A percentile compares a stretch with the other conserved stretches of the same genome.
These are phyloP conservation scores for Neckera pumila DNA, from an alignment of 225 moss, liverwort and hornwort species.

Conservation along the genomic window DNA sequence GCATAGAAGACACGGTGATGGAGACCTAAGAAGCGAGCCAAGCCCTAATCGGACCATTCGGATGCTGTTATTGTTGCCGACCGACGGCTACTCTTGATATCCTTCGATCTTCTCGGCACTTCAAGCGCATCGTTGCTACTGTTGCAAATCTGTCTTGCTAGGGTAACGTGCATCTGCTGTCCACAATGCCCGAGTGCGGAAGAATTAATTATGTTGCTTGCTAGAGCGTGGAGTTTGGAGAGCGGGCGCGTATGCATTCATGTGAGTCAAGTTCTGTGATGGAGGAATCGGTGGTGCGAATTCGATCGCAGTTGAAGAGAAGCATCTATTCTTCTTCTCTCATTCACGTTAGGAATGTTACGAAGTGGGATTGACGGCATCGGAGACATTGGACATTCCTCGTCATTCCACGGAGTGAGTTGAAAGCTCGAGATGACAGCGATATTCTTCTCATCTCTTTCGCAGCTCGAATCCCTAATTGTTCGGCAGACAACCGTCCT, in stretches of 20 bases:
- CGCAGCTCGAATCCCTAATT: not conserved
- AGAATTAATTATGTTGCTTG: not conserved
- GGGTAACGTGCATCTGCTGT: not conserved
- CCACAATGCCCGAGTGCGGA: not conserved
- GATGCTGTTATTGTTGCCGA: not conserved
- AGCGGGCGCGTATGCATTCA: not conserved
- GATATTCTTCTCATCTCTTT: not conserved
- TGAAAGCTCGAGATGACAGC: not conserved
- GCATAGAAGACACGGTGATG: not conserved
- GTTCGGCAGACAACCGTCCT: not conserved
- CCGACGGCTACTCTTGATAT: not conserved
- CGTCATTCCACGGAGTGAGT: not conserved
- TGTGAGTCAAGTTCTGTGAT: not conserved
- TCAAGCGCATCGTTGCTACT: not conserved
- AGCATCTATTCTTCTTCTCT: not conserved
- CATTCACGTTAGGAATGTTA: not conserved
- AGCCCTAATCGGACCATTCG: not conserved
- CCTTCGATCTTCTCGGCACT: not conserved
- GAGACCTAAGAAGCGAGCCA: not conserved
- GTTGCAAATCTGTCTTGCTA: not conserved
- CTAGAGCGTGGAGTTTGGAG: not conserved
- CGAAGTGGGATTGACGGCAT: not conserved
- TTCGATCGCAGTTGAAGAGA: not conserved
- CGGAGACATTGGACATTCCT: not conserved
- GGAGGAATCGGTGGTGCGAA: not conserved